Conservation (phyloP, 768 basidiomycete genomes). For the Mycena olivaceomarginata region DNA sequence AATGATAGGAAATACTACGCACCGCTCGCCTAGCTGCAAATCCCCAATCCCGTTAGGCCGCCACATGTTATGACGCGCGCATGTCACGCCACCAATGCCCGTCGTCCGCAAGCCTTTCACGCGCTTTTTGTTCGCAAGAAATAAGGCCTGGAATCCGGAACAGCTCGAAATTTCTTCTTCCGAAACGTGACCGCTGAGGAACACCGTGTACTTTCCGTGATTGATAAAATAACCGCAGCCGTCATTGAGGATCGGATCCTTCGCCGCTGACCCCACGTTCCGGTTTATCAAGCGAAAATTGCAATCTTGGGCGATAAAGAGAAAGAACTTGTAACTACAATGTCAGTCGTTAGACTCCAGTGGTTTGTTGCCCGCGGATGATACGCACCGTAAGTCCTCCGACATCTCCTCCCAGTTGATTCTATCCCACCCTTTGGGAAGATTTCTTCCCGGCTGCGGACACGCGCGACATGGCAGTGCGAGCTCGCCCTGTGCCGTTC, state of each 20-base stretch:
- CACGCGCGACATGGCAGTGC: no score
- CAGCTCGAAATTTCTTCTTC: constrained; percentile 16
- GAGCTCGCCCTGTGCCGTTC: no score
- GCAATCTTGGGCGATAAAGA: not conserved
- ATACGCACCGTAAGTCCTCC: no score
- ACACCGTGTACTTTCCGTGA: not conserved
- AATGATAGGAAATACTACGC: not conserved
- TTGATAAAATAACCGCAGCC: constrained; percentile 4
- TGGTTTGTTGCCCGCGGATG: no score
- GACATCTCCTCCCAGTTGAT: no score
- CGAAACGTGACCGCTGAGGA: not conserved
- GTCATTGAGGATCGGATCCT: constrained; percentile 2
- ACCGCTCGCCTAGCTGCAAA: constrained; percentile 45
- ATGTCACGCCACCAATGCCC: not conserved
- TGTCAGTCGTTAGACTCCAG: no score
- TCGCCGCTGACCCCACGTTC: not conserved
- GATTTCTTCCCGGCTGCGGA: no score
- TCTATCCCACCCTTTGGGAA: no score
- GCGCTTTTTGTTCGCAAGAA: not conserved
- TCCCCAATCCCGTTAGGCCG: constrained; percentile 36
- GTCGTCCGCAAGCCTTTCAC: constrained; percentile 19
- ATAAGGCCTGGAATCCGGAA: constrained; percentile 14
- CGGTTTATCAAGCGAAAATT: constrained; percentile 11
- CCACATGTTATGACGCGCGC: constrained; percentile 35
- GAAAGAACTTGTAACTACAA: no score